Conservation (phyloP, 2,329 filamentous ascomycete genomes). For the Penicillium rolfsii region DNA sequence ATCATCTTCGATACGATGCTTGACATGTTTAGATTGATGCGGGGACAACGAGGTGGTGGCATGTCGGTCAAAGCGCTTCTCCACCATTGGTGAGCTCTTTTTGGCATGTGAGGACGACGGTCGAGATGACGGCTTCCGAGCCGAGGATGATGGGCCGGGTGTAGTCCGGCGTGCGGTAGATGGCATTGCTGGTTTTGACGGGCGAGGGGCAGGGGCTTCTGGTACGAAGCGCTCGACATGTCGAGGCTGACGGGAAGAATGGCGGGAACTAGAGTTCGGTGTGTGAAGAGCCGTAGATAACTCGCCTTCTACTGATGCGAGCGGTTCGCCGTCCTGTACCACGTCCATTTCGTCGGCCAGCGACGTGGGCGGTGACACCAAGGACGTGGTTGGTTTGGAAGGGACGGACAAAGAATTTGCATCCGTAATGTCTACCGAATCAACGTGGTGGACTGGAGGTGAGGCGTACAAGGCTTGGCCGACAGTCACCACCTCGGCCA, state of each 20-base stretch:
- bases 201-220: conserved; percentile 35
- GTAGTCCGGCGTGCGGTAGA: conserved; percentile 31
- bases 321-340: conserved; percentile 35
- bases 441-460: conserved; percentile 42
- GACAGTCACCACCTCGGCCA: conserved; percentile 22
- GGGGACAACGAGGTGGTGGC: conserved; percentile 32
- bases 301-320: conserved; percentile 38
- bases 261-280: conserved; percentile 47
- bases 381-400: conserved; percentile 40
- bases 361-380: conserved; percentile 52
- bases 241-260: conserved; percentile 50
- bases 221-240: conserved; percentile 46
- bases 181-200: conserved; percentile 29
- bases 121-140: conserved; percentile 41
- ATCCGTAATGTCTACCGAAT: conserved; percentile 38
- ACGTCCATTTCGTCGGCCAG: conserved; percentile 47
- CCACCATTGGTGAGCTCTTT: conserved; percentile 41
- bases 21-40: conserved; percentile 34
- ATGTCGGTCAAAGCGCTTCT: conserved; percentile 43
- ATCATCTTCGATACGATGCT: conserved; percentile 36
- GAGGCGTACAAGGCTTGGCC: conserved; percentile 42
- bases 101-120: conserved; percentile 45
- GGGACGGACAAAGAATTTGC: conserved; percentile 32
- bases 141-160: conserved; percentile 32
- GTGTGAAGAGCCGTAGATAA: conserved; percentile 36